These are phyloP conservation scores for Tilletiopsis washingtonensis DNA, from an alignment of 1,284 basidiomycete species.

Conservation along the genomic window DNA sequence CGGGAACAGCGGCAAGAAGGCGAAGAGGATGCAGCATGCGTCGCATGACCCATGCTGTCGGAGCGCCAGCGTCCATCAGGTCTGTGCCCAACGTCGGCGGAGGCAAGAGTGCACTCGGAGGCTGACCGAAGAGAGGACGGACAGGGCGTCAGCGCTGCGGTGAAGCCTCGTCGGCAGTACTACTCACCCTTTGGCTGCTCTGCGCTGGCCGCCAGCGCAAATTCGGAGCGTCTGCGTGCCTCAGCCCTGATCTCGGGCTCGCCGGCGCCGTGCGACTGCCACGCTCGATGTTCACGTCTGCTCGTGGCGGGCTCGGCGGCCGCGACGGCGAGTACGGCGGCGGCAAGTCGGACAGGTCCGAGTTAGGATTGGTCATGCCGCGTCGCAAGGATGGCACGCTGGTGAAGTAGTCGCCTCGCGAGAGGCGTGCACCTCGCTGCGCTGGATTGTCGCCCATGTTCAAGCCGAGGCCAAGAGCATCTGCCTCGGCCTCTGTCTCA, in stretches of 20 bases:
- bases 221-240: neutral
- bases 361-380: neutral
- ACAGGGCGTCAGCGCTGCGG: neutral
- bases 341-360: neutral
- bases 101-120: neutral
- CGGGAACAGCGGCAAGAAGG: constrained; percentile 41
- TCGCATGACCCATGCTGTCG: neutral
- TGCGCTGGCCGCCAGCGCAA: neutral
- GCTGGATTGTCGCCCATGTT: neutral
- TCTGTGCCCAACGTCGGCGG: neutral
- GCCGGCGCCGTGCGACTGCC: neutral
- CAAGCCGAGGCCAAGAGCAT: neutral
- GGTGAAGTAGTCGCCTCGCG: neutral
- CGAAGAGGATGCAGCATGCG: constrained; percentile 34
- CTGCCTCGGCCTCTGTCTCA: neutral
- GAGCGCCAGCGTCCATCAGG: neutral
- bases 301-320: neutral
- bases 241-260: too few relatives aligned
- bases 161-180: neutral
- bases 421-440: neutral
- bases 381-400: neutral
- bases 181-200: neutral
- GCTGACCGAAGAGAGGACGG: neutral
- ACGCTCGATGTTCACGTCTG: too few relatives aligned
- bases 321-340: neutral